Evolutionary conservation across 2,329 filamentous ascomycete genomes (phyloP), one percentile per base, ranked within the genome.

Genomic region (Cladosporium sp.): DNA sequence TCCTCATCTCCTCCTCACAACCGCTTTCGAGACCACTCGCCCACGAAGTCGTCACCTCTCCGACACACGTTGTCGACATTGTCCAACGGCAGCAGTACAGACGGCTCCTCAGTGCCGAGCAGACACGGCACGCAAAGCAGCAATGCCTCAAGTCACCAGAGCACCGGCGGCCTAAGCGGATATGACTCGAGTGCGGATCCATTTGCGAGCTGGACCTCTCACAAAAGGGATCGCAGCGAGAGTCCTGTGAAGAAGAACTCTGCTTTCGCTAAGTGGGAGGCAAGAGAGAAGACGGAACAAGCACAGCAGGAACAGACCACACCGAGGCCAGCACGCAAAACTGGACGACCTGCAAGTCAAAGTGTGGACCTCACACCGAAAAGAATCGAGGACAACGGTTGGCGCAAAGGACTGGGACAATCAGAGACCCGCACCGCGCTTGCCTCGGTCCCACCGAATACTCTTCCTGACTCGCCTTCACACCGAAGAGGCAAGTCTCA

Each of bases 171-270:
- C 19, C 62, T 64, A 59, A 62, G 61, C 51, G 64, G 62, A 50
- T 65, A 66, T 58, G 67, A 70, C 44, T 59, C 63, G 5, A 47
- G 61, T 22, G 19, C 58, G 12, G 69, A 71, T 60, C 67, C 69
- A 2, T 70, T 70, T 59, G 49, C 70, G 57, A 65, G 60, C 24
- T 62, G 64, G 34, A 58, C 62, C n/a, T 57, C 63, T 48, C 61
- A 64, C 37, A 69, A 70, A 62, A 59, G 69, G 45, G 67, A 70
- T 15, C 64, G 69, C n/a, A 68, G 67, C 40, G 68, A 70, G 58
- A 70, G 68, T 58, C 69, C 69, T 1, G 69, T 71, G 25, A 71
- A 71, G 66, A 70, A 70, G 61, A 70, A 66, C 63, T 61, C 69
- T 15, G 64, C 62, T 3, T 67, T 67, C 37, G 65, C 65, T 22